Conservation (phyloP, 2,329 filamentous ascomycete species). For the Penicillium sp. region DNA sequence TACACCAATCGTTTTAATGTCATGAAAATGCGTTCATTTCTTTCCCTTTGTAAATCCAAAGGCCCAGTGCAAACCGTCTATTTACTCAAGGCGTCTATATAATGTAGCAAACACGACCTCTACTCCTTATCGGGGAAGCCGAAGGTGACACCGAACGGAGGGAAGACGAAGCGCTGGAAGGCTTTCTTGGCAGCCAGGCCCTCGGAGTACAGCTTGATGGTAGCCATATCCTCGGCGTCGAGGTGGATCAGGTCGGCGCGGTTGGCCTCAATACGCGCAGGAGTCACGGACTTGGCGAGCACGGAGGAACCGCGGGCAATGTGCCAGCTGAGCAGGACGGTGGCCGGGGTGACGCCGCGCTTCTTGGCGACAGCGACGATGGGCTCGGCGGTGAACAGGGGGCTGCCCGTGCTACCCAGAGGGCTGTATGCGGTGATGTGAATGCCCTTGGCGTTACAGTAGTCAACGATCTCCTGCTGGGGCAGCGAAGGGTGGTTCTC, state of each 20-base stretch:
- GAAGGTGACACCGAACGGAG: slow-evolving; percentile 66
- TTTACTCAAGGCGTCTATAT: slow-evolving; percentile 1
- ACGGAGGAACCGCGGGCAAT: slow-evolving; percentile 41
- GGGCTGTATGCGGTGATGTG: slow-evolving; percentile 54
- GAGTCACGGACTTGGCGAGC: slow-evolving; percentile 43
- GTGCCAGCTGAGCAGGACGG: slow-evolving; percentile 46
- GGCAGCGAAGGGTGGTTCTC: slow-evolving; percentile 72
- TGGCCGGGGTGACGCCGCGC: slow-evolving; percentile 39
- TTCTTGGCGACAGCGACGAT: slow-evolving; percentile 43
- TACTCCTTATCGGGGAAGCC: slow-evolving; percentile 67
- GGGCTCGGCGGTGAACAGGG: slow-evolving; percentile 42
- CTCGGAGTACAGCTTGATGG: slow-evolving; percentile 38
- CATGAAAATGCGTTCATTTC: slow-evolving; percentile 6
- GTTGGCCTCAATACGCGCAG: slow-evolving; percentile 43
- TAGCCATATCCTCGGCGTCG: slow-evolving; percentile 38
- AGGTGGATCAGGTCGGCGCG: slow-evolving; percentile 37
- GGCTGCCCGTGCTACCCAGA: slow-evolving; percentile 43
- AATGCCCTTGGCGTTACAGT: slow-evolving; percentile 52
- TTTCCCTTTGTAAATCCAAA: slow-evolving; percentile 6
- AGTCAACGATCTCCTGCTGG: slow-evolving; percentile 53
- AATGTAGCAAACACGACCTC: neutral
- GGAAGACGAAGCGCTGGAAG: slow-evolving; percentile 59
- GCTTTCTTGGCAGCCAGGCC: slow-evolving; percentile 32
- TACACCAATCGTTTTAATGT: neutral
- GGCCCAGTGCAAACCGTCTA: neutral